phyloP scores from a whole-genome alignment of 495 filamentous ascomycete genomes.

The Cercophora sp. region DNA sequence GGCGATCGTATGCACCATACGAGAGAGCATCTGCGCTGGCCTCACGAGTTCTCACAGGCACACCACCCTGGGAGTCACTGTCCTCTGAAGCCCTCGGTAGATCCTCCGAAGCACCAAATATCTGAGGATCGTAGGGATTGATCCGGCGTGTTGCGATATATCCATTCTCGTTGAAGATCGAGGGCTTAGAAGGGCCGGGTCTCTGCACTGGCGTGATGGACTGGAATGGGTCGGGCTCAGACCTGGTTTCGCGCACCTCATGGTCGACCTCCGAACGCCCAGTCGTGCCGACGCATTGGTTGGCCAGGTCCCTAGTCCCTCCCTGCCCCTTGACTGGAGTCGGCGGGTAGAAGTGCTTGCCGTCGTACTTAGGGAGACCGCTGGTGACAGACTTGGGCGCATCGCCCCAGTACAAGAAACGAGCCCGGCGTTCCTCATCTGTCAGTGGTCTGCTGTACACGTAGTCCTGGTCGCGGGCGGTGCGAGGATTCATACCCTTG shows the following conservation, averaged over 20 bases:
- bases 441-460: conserved; percentile 46
- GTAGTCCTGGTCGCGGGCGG: conserved; percentile 35
- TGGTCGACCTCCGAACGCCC: no score
- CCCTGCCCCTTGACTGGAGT: conserved; percentile 46
- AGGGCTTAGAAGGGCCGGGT: conserved; percentile 17
- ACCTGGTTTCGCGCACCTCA: conserved; percentile 25
- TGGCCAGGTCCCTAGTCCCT: no score
- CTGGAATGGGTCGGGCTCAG: conserved; percentile 37
- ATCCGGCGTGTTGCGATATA: conserved; percentile 10
- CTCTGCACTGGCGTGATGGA: conserved; percentile 25
- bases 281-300: no score
- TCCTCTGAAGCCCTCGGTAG: background rate
- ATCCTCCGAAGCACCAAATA: conserved; percentile 18
- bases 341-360: conserved; percentile 53
- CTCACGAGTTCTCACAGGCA: conserved; percentile 9
- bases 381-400: conserved; percentile 34
- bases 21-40: conserved; percentile 14
- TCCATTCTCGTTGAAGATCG: conserved; percentile 20
- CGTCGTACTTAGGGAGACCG: conserved; percentile 54
- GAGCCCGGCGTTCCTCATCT: conserved; percentile 44
- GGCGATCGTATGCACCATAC: conserved; percentile 20
- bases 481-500: conserved; percentile 31
- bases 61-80: background rate
- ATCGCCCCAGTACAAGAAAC: conserved; percentile 49
- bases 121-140: conserved; percentile 21